These are phyloP conservation scores for Mycena belliarum DNA, from an alignment of 768 basidiomycete genomes.

Conservation along the genomic window DNA sequence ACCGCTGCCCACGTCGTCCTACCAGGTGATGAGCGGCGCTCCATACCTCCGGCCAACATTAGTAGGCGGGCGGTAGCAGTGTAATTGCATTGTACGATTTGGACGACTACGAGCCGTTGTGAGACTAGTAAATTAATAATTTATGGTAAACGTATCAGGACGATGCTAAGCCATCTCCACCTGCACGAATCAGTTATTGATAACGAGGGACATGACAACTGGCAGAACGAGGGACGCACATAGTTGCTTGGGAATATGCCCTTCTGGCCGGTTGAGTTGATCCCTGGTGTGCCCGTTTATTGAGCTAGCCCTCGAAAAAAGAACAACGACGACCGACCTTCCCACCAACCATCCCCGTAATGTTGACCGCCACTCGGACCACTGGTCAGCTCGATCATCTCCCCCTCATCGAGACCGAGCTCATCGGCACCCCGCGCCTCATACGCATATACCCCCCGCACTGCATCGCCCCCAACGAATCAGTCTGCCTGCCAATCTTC, in stretches of 20 bases:
- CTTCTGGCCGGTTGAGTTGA: constrained; percentile 58
- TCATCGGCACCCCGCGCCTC: constrained; percentile 73
- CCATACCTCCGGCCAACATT: constrained; percentile 68
- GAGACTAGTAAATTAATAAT: constrained; percentile 5
- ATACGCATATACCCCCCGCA: constrained; percentile 83
- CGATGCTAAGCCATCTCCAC: constrained; percentile 48
- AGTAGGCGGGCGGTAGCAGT: constrained; percentile 50
- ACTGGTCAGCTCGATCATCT: constrained; percentile 62
- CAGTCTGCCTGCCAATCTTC: background rate
- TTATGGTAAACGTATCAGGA: constrained; percentile 1
- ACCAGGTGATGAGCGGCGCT: constrained; percentile 63
- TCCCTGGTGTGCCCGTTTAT: constrained; percentile 47
- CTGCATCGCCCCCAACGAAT: constrained; percentile 39
- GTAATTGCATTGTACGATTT: constrained; percentile 18
- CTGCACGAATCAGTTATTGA: constrained; percentile 34
- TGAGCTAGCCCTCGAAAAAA: constrained; percentile 11
- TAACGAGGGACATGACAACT: constrained; percentile 24
- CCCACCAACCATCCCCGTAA: constrained; percentile 85
- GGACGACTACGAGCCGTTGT: constrained; percentile 2
- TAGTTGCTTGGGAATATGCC: constrained; percentile 91
- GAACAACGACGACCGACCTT: constrained; percentile 49
- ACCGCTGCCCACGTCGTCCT: constrained; percentile 52
- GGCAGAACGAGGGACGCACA: constrained; percentile 50
- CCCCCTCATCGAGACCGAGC: constrained; percentile 59
- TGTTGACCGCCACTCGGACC: constrained; percentile 62